phyloP scores from a whole-genome alignment of 2,329 filamentous ascomycete species.

The Aureobasidium sp. region DNA sequence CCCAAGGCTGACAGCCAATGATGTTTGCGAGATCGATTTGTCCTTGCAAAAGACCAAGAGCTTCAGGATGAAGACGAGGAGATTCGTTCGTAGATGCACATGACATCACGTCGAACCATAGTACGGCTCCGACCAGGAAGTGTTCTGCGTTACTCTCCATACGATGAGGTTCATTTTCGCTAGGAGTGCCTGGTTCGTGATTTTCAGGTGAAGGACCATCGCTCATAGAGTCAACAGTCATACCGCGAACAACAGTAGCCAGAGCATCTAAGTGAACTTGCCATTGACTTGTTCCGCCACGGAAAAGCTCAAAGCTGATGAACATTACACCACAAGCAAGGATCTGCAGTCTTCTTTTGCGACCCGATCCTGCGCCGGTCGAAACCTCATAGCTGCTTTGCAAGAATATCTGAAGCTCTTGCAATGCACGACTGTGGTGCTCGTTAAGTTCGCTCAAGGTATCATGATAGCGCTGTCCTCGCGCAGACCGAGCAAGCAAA shows the following conservation, averaged over 20 bases:
- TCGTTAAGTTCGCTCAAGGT: conserved; percentile 16
- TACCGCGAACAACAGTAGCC: conserved; percentile 9
- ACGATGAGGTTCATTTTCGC: neutral
- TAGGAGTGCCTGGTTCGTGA: neutral
- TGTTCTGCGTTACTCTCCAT: conserved; percentile 17
- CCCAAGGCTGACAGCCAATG: conserved; percentile 16
- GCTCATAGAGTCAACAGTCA: neutral
- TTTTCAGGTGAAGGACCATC: neutral
- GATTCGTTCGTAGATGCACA: conserved; percentile 13
- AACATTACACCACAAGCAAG: conserved; percentile 20
- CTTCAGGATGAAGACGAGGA: neutral
- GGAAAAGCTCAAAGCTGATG: conserved; percentile 22
- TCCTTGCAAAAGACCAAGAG: neutral
- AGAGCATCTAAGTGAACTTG: conserved; percentile 14
- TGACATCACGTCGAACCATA: conserved; percentile 20
- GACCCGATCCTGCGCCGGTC: neutral
- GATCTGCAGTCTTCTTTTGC: conserved; percentile 15
- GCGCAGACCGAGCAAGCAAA: neutral
- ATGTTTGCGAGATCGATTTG: conserved; percentile 17
- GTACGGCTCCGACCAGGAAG: conserved; percentile 13
- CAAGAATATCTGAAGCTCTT: conserved; percentile 21
- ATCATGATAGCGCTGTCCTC: conserved; percentile 5
- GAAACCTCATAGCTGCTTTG: conserved; percentile 19
- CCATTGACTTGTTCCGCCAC: conserved; percentile 20
- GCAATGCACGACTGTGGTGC: conserved; percentile 19